Evolutionary conservation across 345 rosid species (phyloP), one percentile per base, ranked within the genome.

Genomic region (Cardamine occulta): DNA sequence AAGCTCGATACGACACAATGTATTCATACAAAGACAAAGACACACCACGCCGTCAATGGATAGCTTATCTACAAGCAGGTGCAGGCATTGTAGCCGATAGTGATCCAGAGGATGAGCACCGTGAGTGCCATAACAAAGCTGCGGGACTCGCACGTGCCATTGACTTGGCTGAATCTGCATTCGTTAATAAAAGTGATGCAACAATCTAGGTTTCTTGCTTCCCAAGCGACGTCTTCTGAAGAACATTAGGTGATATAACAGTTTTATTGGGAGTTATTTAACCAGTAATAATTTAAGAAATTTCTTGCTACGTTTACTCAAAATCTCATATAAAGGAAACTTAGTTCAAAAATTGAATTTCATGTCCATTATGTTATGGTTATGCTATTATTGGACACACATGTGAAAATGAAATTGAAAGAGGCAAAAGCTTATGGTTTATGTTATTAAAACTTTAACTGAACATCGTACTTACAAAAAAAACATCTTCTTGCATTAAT

Each of bases 61-160:
- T 91, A 7, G 98, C 97, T 39, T 89, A 89, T 53, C 81, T 93
- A 29, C 95, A 90, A 78, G 88, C 97, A 1, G 97, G 98, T 52
- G 96, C 98, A 1, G 97, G 97, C 45, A 83, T 91, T 12, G 93
- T 91, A 53, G 97, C 98, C 2, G 97, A 90, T 69, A 91, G 96
- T 35, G 84, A 79, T 42, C 91, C 97, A 19, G 85, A 81, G 1
- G 97, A 91, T 4, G 98, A 93, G 84, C 85, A 87, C 79, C 81
- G 10, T 0, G 98, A 94, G 71, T 89, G 95, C 63, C 88, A 91
- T 66, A 86, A 82, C 83, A 91, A 91, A 82, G 96, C 88, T 0
- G 93, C 95, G 0, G 95, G 82, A 8, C 93, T 91, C 23, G 91
- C 98, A 18, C 88, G 92, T 15, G 93, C 95, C 74, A 88, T 94